Conservation (phyloP, 352 stramenopile species). For the Globisporangium spinosum region DNA sequence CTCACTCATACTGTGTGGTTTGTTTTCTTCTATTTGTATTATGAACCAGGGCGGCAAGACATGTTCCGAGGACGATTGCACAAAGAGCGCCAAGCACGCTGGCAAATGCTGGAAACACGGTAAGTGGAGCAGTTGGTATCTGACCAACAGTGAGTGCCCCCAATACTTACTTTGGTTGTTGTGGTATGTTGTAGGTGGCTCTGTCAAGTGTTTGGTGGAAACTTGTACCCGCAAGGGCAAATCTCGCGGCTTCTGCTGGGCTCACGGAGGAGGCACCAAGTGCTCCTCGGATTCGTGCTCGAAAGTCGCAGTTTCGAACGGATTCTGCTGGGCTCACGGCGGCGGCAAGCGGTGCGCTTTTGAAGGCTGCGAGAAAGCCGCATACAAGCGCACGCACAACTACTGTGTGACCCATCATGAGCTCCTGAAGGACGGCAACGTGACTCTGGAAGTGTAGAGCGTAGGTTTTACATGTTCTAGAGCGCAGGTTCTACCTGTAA, state of each 20-base stretch:
- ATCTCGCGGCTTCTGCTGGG: not conserved
- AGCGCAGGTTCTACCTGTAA: too few relatives aligned
- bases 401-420: not conserved
- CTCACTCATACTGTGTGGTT: constrained; percentile 2
- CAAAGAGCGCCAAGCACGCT: constrained; percentile 34
- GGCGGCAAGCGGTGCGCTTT: constrained; percentile 44
- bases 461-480: too few relatives aligned
- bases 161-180: too few relatives aligned
- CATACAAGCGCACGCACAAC: not conserved
- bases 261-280: not conserved
- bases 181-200: too few relatives aligned
- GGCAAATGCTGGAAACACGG: constrained; percentile 38
- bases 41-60: constrained; percentile 33
- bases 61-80: constrained; percentile 30
- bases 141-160: too few relatives aligned
- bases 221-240: not conserved
- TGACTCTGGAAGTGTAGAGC: not conserved
- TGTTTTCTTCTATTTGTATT: not conserved
- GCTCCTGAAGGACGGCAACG: not conserved
- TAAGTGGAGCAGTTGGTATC: constrained; percentile 1
- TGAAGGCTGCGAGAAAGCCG: not conserved
- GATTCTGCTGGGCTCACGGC: constrained; percentile 70
- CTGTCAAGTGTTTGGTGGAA: not conserved
- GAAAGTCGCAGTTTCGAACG: constrained; percentile 43
- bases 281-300: not conserved